A percentile compares a stretch with the other conserved stretches of the same genome.
Conservation (phyloP, 2,329 filamentous ascomycete species). For the Aureobasidium sp. region DNA sequence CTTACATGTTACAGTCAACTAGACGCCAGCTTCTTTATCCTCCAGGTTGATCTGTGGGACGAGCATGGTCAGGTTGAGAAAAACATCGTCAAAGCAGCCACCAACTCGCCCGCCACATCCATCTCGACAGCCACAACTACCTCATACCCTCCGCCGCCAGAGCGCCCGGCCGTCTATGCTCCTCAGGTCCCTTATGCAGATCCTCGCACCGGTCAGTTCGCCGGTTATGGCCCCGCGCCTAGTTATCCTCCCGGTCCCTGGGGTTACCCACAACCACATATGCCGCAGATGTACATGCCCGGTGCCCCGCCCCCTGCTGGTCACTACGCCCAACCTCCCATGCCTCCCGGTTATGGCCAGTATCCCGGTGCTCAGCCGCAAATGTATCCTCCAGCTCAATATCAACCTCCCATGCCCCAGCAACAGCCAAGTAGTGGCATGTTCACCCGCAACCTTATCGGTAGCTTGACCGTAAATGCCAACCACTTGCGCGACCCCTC, state of each 20-base stretch:
- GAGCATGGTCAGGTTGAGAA: constrained; percentile 55
- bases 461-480: constrained; percentile 81
- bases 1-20: constrained; percentile 38
- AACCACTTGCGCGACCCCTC: constrained; percentile 73
- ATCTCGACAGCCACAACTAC: constrained; percentile 76
- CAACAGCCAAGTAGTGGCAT: constrained; percentile 59
- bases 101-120: constrained; percentile 56
- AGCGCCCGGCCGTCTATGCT: constrained; percentile 21
- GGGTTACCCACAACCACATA: constrained; percentile 1
- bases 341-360: constrained; percentile 15
- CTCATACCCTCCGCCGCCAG: constrained; percentile 58
- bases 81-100: constrained; percentile 61
- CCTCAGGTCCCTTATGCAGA: constrained; percentile 14
- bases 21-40: constrained; percentile 60
- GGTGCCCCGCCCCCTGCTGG: background rate
- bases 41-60: constrained; percentile 64
- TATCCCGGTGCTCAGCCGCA: constrained; percentile 14
- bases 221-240: background rate
- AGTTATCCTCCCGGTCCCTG: background rate
- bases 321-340: constrained; percentile 1
- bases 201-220: constrained; percentile 2
- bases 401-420: background rate
- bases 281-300: background rate
- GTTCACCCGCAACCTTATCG: constrained; percentile 93
- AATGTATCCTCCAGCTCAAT: constrained; percentile 4